Evolutionary conservation across 176 grass and related monocot species (phyloP).

Genomic region (Cenchrus americanus): DNA sequence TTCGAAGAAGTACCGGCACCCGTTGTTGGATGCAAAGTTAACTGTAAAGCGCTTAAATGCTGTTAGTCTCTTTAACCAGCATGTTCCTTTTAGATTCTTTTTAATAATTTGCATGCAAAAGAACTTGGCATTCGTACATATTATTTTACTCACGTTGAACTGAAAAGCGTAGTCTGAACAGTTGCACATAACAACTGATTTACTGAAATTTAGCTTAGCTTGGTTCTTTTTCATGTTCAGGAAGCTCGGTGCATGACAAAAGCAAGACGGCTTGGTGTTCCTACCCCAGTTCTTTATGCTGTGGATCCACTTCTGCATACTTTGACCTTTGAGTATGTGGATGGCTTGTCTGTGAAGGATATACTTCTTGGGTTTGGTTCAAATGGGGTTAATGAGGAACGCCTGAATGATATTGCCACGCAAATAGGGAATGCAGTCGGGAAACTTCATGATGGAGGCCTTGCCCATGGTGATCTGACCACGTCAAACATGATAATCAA

Average conservation of each 20-base stretch:
- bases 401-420: slow-evolving; percentile 63
- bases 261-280: slow-evolving; percentile 87
- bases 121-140: background rate
- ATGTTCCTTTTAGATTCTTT: slow-evolving; percentile 1
- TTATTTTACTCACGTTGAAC: slow-evolving; percentile 35
- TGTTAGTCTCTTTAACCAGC: slow-evolving; percentile 49
- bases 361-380: slow-evolving; percentile 86
- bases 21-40: slow-evolving; percentile 79
- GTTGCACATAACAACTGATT: slow-evolving; percentile 6
- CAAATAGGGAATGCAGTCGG: slow-evolving; percentile 90
- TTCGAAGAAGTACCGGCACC: slow-evolving; percentile 89
- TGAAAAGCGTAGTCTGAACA: background rate
- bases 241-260: slow-evolving; percentile 98
- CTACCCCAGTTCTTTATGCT: slow-evolving; percentile 89
- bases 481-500: slow-evolving; percentile 98
- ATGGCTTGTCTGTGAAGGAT: slow-evolving; percentile 84
- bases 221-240: slow-evolving; percentile 45
- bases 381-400: slow-evolving; percentile 69
- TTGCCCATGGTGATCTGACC: slow-evolving; percentile 91
- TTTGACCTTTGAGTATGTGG: slow-evolving; percentile 84
- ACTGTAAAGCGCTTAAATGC: slow-evolving; percentile 85
- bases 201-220: slow-evolving; percentile 26
- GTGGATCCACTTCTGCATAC: slow-evolving; percentile 77
- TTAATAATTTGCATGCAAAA: background rate
- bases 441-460: slow-evolving; percentile 90